Base-by-base conservation (phyloP, 2,329 filamentous ascomycete genomes). In the Fusarium sp. region DNA sequence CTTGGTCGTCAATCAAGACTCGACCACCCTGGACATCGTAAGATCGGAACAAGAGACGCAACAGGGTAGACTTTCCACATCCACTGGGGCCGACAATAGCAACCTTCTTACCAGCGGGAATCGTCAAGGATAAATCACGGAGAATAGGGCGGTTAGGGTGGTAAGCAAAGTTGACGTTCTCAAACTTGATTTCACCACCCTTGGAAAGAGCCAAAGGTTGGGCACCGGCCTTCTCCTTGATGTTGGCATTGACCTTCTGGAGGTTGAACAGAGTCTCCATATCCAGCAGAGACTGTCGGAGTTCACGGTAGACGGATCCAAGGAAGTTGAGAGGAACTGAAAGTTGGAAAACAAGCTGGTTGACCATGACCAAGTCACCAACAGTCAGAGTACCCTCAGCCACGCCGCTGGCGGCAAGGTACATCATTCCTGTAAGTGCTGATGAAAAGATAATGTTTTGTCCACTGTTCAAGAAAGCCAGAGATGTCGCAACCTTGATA, bases 261-360 rank as follows among this genome's bases (percentile, higher is more conserved):
- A 99, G 86, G 79, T 93, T 97, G 85, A 99, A 99, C 8, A 99
- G 87, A 0, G 96, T 98, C 82, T 98, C 96, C 96, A 99, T 99
- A 79, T 99, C 97, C 34, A 99, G 86, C 46, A 99, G 86, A 24
- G 94, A 97, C 82, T 99, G 96, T 59, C 96, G 89, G 57, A 99
- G 87, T 82, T 99, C 96, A 74, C 96, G 92, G 79, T 99, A 99
- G 15, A 99, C 95, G 16, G 94, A 97, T n/a, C 96, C 96, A 6
- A 99, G 85, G 81, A 99, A 99, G 85, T 99, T 99, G 65, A 99
- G 87, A 0, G 96, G 96, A 6, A 99, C 94, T 0, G 94, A 98
- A 8, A 99, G 90, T 82, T 99, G 96, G 82, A 99, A 99, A 63
- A 99, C 95, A 20, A 99, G 90, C 84, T 98, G 96, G 80, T 99